These are phyloP conservation scores for Phytophthora foliorum DNA, from an alignment of 352 stramenopile genomes.

Conservation along the genomic window DNA sequence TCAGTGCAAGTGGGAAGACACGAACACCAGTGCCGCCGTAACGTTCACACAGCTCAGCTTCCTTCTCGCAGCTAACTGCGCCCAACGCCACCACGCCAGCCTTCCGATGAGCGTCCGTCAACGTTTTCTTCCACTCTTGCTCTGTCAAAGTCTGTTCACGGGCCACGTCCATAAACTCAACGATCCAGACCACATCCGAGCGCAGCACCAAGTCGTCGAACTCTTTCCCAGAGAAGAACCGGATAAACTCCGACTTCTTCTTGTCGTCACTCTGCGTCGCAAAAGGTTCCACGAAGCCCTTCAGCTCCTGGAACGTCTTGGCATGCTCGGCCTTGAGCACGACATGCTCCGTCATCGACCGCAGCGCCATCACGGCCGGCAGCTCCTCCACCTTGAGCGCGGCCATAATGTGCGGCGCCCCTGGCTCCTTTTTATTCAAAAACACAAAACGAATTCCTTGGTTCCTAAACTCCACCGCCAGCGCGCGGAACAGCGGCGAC, in stretches of 20 bases:
- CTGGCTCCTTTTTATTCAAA: conserved; percentile 45
- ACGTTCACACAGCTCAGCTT: conserved; percentile 56
- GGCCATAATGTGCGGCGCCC: conserved; percentile 41
- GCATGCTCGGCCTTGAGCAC: conserved; percentile 52
- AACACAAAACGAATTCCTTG: conserved; percentile 66
- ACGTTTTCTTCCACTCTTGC: conserved; percentile 57
- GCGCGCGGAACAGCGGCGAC: conserved; percentile 65
- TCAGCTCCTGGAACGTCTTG: conserved; percentile 66
- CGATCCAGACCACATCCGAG: conserved; percentile 71
- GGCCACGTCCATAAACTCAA: conserved; percentile 61
- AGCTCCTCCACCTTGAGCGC: conserved; percentile 49
- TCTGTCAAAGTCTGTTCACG: conserved; percentile 43
- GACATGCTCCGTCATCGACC: conserved; percentile 43
- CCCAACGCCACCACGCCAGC: conserved; percentile 64
- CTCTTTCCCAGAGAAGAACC: conserved; percentile 50
- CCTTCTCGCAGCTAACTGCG: conserved; percentile 62
- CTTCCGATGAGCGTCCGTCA: conserved; percentile 66
- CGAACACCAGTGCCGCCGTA: conserved; percentile 61
- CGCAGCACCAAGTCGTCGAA: conserved; percentile 65
- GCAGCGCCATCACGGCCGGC: conserved; percentile 59
- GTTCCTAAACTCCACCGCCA: conserved; percentile 68
- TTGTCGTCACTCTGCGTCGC: conserved; percentile 23
- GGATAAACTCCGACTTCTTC: conserved; percentile 31
- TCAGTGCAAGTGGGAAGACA: conserved; percentile 58
- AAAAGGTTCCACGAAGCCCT: conserved; percentile 65